Base-by-base conservation (phyloP, 176 grass and related monocot species). In the Cenchrus fungigraminus region DNA sequence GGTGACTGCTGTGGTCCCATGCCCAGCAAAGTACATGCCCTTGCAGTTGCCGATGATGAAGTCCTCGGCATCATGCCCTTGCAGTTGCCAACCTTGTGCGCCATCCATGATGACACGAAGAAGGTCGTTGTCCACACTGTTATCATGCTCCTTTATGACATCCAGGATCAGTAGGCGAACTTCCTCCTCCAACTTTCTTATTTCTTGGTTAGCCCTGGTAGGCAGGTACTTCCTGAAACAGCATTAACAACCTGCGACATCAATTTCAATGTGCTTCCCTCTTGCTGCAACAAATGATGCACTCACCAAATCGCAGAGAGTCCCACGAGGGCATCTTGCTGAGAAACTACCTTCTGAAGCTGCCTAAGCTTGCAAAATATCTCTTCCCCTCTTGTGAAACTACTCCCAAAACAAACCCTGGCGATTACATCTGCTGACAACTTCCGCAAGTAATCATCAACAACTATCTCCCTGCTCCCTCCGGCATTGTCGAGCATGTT, bases 371-470 rank as follows among this genome's bases (percentile, higher is more conserved):
- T 89, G 77, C 81, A 79, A 67, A 97, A 91, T 79, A 97, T 87
- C 82, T 97, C 91, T 62, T 93, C 80, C 1, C 91, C 91, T 88
- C 81, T 85, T n/a, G 82, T 55, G 40, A 91, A 97, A 76, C 94
- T 91, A 75, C 88, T 91, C 2, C 94, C 91, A 12, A 97, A 97
- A 89, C 85, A 93, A 82, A 87, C 82, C 88, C 79, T 90, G 20
- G 94, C 71, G 54, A 97, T 87, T 7, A 97, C 62, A 82, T 97
- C 90, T 29, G 84, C 89, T 17, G 91, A 97, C 63, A 97, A 88
- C 51, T 49, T 88, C 82, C 74, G 76, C 89, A 97, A 71, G 32
- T 91, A 84, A 57, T 82, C 83, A 70, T 91, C 86, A 4, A 97
- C 85, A 55, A 89, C 83, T 86, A 97, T 94, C 86, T 97, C 94